Evolutionary conservation across 1,284 basidiomycete genomes (phyloP).

Genomic region (Tilletia caries): DNA sequence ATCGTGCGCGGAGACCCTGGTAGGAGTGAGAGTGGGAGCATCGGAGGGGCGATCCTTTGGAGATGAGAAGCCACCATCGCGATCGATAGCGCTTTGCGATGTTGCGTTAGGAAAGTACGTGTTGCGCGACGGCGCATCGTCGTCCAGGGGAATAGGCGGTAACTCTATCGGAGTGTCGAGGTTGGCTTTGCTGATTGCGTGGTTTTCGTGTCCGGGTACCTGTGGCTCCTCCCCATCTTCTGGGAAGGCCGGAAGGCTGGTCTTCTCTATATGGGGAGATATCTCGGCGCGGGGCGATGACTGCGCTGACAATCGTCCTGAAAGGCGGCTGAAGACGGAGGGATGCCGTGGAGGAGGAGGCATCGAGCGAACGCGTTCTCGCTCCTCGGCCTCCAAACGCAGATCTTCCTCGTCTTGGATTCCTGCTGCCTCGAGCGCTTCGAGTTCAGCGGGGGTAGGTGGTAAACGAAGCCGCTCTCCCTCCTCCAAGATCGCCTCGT

Average conservation of each 20-base stretch:
- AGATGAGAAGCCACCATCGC: no score
- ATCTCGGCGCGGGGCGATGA: not conserved
- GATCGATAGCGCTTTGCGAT: no score
- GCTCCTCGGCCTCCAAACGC: constrained; percentile 27
- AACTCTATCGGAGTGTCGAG: not conserved
- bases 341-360: constrained; percentile 19
- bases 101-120: not conserved
- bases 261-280: not conserved
- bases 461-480: constrained; percentile 46
- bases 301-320: not conserved
- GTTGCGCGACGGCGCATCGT: not conserved
- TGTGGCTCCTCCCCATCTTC: not conserved
- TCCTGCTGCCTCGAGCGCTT: constrained; percentile 45
- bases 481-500: constrained; percentile 36
- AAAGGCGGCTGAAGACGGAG: not conserved
- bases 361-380: constrained; percentile 25
- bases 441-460: constrained; percentile 48
- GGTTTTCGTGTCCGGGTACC: not conserved
- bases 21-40: no score
- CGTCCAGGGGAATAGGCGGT: not conserved
- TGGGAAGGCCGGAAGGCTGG: not conserved
- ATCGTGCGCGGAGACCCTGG: not conserved
- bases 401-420: constrained; percentile 50
- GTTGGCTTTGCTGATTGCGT: not conserved
- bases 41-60: no score